Percentiles rank a stretch among this genome's conserved stretches.
Evolutionary conservation across 306 rosid genomes (phyloP).

Genomic region (Cucumis cinereus): DNA sequence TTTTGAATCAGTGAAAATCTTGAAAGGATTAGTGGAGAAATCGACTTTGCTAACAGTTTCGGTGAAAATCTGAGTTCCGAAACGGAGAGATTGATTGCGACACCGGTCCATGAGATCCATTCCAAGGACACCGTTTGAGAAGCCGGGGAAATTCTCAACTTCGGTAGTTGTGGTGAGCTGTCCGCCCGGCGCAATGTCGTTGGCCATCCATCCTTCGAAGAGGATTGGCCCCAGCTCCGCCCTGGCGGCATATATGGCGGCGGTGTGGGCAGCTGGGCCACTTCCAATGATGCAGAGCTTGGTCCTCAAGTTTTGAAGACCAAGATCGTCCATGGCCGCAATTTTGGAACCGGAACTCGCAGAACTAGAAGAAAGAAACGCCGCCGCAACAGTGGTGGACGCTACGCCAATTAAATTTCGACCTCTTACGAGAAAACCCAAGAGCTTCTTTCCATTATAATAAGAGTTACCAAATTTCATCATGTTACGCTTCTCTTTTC

Average conservation of each 20-base stretch:
- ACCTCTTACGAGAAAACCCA: constrained; percentile 19
- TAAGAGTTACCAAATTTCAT: neutral
- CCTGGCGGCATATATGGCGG: constrained; percentile 74
- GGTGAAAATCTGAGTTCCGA: constrained; percentile 66
- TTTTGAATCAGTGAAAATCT: constrained; percentile 40
- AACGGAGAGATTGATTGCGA: constrained; percentile 49
- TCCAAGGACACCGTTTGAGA: constrained; percentile 61
- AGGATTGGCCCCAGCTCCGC: constrained; percentile 77
- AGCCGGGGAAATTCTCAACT: constrained; percentile 83
- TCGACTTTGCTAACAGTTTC: constrained; percentile 66
- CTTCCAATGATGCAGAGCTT: constrained; percentile 77
- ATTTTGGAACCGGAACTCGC: constrained; percentile 13
- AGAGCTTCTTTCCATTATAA: constrained; percentile 4
- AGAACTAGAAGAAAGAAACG: constrained; percentile 7
- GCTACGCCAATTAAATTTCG: constrained; percentile 15
- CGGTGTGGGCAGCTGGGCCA: constrained; percentile 82
- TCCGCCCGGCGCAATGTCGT: constrained; percentile 74
- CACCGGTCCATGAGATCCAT: constrained; percentile 64
- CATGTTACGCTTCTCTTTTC: neutral
- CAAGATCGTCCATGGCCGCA: constrained; percentile 25
- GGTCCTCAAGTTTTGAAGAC: constrained; percentile 29
- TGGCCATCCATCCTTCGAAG: constrained; percentile 90
- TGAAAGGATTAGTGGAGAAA: constrained; percentile 51
- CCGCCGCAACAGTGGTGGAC: neutral
- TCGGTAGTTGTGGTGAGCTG: constrained; percentile 87